These are phyloP conservation scores for Globisporangium paddicum DNA, from an alignment of 352 stramenopile genomes.

Conservation along the genomic window DNA sequence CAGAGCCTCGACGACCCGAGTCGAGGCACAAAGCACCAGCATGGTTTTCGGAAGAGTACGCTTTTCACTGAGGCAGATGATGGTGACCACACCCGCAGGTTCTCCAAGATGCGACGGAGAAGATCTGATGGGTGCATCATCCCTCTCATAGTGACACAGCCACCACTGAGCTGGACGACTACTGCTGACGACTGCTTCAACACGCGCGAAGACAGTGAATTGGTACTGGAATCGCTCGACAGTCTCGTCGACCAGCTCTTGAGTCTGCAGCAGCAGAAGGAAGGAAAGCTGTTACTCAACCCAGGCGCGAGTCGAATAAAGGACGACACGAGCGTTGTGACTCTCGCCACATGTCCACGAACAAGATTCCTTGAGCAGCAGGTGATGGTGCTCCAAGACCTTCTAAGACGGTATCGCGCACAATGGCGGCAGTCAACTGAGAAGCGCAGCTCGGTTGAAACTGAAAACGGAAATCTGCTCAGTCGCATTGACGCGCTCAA, in stretches of 20 bases:
- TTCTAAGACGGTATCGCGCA: slow-evolving; percentile 39
- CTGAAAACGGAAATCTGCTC: slow-evolving; percentile 37
- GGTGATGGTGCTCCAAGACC: slow-evolving; percentile 36
- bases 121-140: slow-evolving; percentile 19
- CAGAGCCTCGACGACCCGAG: slow-evolving; percentile 51
- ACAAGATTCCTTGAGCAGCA: slow-evolving; percentile 49
- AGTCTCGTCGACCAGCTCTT: slow-evolving; percentile 39
- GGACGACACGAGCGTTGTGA: slow-evolving; percentile 10
- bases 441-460: slow-evolving; percentile 25
- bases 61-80: slow-evolving; percentile 4
- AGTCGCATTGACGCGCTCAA: slow-evolving; percentile 34
- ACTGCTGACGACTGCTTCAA: slow-evolving; percentile 28
- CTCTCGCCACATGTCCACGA: slow-evolving; percentile 22
- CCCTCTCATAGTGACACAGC: not conserved
- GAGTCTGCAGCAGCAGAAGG: slow-evolving; percentile 31
- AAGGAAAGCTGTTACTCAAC: slow-evolving; percentile 8
- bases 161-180: slow-evolving; percentile 17
- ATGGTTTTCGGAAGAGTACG: not conserved
- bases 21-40: slow-evolving; percentile 11
- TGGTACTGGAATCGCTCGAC: slow-evolving; percentile 32
- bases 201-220: slow-evolving; percentile 49
- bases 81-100: slow-evolving; percentile 3
- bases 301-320: not conserved
- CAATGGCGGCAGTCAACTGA: slow-evolving; percentile 42
- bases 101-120: slow-evolving; percentile 14